These are phyloP conservation scores for Eimeria nieschulzi DNA, from an alignment of 169 alveolate genomes.

Conservation along the genomic window DNA sequence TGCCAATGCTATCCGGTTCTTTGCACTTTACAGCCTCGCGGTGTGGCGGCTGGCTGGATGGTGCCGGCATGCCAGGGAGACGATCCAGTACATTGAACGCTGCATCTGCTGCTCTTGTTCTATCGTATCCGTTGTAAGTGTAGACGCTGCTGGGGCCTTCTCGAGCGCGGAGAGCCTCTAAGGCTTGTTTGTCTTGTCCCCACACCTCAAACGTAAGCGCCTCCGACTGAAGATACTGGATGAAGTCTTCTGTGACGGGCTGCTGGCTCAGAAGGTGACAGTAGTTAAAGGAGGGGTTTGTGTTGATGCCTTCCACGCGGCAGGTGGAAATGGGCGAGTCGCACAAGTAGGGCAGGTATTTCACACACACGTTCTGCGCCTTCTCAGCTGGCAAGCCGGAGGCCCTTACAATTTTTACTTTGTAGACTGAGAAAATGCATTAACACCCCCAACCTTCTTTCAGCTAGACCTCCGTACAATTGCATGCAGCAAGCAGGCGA, in stretches of 20 bases:
- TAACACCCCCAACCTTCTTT: too few species aligned
- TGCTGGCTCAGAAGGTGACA: conserved; percentile 2
- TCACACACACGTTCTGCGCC: conserved; percentile 36
- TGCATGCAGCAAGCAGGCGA: not conserved
- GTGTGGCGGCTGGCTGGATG: conserved; percentile 5
- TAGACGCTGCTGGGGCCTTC: not conserved
- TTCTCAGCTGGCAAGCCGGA: conserved; percentile 10
- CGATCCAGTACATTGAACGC: not conserved
- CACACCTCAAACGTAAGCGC: conserved; percentile 54
- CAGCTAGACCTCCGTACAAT: too few species aligned
- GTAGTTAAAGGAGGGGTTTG: conserved; percentile 13
- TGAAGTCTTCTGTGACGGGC: conserved; percentile 45
- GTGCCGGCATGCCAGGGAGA: conserved; percentile 9
- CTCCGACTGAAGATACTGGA: conserved; percentile 34
- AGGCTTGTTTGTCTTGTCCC: not conserved
- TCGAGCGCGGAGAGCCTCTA: not conserved
- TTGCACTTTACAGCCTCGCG: not conserved
- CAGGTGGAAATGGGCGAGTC: not conserved
- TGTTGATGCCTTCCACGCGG: not conserved
- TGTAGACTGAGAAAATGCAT: not conserved
- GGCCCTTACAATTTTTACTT: conserved; percentile 11
- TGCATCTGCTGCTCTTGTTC: not conserved
- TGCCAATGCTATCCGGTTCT: not conserved
- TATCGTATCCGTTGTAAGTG: conserved; percentile 15
- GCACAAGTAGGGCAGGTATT: not conserved